Evolutionary conservation across 345 rosid species (phyloP), one percentile per base, ranked within the genome.

Genomic region (Bruguiera sexangula): DNA sequence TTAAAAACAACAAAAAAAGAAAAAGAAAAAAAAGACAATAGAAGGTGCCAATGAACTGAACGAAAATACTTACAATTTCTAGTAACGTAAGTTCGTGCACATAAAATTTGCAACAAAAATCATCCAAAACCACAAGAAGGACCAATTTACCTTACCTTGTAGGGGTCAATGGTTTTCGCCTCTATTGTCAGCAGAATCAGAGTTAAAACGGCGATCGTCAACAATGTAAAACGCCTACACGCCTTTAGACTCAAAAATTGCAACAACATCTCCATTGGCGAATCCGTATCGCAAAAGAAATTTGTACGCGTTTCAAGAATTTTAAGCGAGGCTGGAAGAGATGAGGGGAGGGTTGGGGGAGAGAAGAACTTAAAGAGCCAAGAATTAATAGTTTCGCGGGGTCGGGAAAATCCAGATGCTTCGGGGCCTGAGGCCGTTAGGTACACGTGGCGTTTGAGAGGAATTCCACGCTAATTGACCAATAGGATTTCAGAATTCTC

Each of bases 91-190:
- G 46, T 39, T 18, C 24, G 21, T 0, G 18, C 62, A 29, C n/a
- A 27, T 6, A 34, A 10, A 8, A 63, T 52, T 66, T 37, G 11
- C 6, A 11, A 10, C 21, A 22, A 36, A 54, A 4, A 29, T 6
- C 32, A 31, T 8, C 50, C 37, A 20, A 16, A 13, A 59, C 22
- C 26, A 31, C 22, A 18, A 24, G 9, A 19, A 30, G 18, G 31
- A 19, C 5, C 27, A 20, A 50, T 27, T 55, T 20, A 54, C 0
- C 30, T 48, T 66, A 92, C 98, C 96, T 90, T 86, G 76, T 92
- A 92, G 9, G 89, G 93, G 78, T 92, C 98, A 55, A 56, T n/a
- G 59, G 65, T 74, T 80, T 82, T 90, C 55, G 93, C 88, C 27
- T 71, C 85, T 3, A 50, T 34, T 27, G 13, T 63, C 30, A 75